A percentile compares a stretch with the other conserved stretches of the same genome.
These are phyloP conservation scores for Protomyces lactucae-debilis DNA, from an alignment of 1,139 yeast genomes.

Conservation along the genomic window DNA sequence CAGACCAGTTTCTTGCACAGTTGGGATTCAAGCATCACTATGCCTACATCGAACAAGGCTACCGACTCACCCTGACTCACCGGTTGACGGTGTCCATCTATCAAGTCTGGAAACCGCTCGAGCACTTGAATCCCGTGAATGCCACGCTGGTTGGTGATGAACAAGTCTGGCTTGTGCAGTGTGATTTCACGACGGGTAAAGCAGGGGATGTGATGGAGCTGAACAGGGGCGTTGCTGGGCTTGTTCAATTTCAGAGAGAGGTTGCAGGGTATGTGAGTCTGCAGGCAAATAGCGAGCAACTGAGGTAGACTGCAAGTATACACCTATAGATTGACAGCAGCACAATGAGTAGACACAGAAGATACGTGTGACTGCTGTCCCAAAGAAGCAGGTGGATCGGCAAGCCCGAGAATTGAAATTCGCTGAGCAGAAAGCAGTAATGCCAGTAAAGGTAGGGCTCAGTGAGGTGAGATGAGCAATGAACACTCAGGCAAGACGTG, in stretches of 20 bases:
- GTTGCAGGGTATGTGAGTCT: slow-evolving; percentile 9
- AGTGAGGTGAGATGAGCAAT: too few relatives aligned
- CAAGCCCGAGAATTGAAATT: too few relatives aligned
- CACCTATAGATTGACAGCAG: too few relatives aligned
- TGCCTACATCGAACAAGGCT: slow-evolving; percentile 17
- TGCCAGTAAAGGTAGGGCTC: too few relatives aligned
- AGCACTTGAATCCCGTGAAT: not conserved
- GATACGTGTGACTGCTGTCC: too few relatives aligned
- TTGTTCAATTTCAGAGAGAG: slow-evolving; percentile 6
- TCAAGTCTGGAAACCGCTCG: slow-evolving; percentile 7
- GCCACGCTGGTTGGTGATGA: slow-evolving; percentile 7
- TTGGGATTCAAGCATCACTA: slow-evolving; percentile 6
- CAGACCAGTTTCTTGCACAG: not conserved
- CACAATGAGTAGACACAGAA: too few relatives aligned
- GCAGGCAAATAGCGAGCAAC: slow-evolving; percentile 1
- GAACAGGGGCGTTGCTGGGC: slow-evolving; percentile 10
- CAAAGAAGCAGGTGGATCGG: too few relatives aligned
- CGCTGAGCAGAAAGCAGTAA: too few relatives aligned
- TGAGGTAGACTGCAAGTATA: not conserved
- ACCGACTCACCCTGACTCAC: not conserved
- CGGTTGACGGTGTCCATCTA: not conserved
- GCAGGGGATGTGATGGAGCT: slow-evolving; percentile 9
- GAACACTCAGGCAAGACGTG: too few relatives aligned
- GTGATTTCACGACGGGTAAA: not conserved
- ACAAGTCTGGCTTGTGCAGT: slow-evolving; percentile 17